phyloP scores from a whole-genome alignment of 257 asterid species.

The Verbascum thapsus region DNA sequence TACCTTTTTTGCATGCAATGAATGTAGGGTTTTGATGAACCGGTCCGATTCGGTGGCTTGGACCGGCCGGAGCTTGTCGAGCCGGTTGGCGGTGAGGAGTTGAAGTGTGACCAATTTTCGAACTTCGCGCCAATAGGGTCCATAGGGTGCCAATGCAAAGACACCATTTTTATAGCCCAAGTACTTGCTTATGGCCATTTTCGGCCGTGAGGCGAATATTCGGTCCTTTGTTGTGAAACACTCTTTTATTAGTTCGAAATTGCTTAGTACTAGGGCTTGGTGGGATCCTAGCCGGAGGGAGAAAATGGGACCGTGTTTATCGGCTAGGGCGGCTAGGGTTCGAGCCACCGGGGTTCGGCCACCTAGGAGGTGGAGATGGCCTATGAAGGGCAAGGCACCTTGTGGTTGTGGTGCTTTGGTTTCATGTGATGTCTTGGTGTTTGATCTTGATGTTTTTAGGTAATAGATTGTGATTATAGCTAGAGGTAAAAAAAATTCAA shows the following conservation, averaged over 20 bases:
- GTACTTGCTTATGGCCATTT: conserved; percentile 35
- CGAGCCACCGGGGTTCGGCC: conserved; percentile 41
- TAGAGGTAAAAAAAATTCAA: conserved; percentile 4
- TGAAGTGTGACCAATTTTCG: conserved; percentile 52
- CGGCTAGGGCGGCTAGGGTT: conserved; percentile 55
- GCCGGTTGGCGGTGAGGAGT: conserved; percentile 42
- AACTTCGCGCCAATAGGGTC: conserved; percentile 59
- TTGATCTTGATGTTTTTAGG: not conserved
- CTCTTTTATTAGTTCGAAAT: conserved; percentile 41
- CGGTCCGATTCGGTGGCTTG: conserved; percentile 41
- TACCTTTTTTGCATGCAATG: conserved; percentile 7
- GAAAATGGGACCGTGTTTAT: conserved; percentile 59
- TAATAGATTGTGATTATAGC: conserved; percentile 3
- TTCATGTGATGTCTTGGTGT: not conserved
- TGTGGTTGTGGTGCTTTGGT: conserved; percentile 42
- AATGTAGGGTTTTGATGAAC: conserved; percentile 36
- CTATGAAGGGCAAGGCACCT: conserved; percentile 63
- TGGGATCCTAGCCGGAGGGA: conserved; percentile 53
- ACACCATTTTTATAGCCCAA: conserved; percentile 41
- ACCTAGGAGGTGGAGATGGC: conserved; percentile 58
- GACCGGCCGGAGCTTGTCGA: conserved; percentile 44
- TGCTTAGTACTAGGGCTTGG: conserved; percentile 53
- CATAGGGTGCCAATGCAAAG: conserved; percentile 53
- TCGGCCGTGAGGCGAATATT: conserved; percentile 48
- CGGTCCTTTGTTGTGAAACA: conserved; percentile 63